Evolutionary conservation across 495 filamentous ascomycete species (phyloP).

Genomic region (Tetracladium setigerum): DNA sequence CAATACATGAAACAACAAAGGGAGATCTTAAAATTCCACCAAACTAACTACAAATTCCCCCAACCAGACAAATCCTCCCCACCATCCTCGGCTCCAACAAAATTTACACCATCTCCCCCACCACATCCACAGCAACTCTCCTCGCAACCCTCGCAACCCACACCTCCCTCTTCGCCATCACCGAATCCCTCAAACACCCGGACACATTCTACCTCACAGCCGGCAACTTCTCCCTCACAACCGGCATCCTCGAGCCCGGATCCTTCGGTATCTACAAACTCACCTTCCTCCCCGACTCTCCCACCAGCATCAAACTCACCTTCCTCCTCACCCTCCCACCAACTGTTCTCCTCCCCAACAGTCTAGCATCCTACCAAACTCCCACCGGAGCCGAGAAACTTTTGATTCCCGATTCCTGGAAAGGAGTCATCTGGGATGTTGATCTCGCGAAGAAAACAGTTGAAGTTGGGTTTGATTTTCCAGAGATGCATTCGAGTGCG

Average conservation of each 20-base stretch:
- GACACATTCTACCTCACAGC: slow-evolving; percentile 27
- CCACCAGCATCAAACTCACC: too few species aligned
- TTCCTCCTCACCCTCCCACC: slow-evolving; percentile 22
- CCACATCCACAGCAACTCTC: too few species aligned
- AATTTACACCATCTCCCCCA: slow-evolving; percentile 20
- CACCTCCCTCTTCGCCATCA: too few species aligned
- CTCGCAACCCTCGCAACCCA: too few species aligned
- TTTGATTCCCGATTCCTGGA: slow-evolving; percentile 30
- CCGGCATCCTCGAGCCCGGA: slow-evolving; percentile 23
- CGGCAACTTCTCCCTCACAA: slow-evolving; percentile 23
- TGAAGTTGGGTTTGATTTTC: slow-evolving; percentile 17
- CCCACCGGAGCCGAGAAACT: background rate
- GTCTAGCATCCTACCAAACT: slow-evolving; percentile 21
- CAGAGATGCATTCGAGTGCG: slow-evolving; percentile 3
- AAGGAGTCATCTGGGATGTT: slow-evolving; percentile 28
- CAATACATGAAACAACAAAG: too few species aligned
- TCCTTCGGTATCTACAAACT: slow-evolving; percentile 28
- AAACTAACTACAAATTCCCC: too few species aligned
- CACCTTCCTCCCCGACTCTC: too few species aligned
- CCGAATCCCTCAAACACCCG: too few species aligned
- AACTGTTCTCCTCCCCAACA: slow-evolving; percentile 29
- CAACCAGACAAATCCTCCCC: too few species aligned
- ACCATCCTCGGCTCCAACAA: slow-evolving; percentile 21
- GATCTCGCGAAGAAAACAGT: slow-evolving; percentile 18
- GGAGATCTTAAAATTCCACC: too few species aligned